Conservation (phyloP, 345 rosid species). For the Psidium friedrichsthalianum region DNA sequence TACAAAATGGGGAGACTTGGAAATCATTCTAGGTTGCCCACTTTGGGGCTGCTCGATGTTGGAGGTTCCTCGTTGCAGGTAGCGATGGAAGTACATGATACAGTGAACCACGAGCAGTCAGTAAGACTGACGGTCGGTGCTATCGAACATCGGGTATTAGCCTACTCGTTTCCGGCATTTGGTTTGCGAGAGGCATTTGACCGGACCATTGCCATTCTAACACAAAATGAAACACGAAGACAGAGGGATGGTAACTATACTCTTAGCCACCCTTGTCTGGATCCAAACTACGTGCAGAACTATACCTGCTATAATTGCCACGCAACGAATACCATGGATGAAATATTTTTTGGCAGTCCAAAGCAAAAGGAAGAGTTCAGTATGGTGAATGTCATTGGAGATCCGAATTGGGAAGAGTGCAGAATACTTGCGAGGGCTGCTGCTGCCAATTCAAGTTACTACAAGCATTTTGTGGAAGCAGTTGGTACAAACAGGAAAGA, state of each 20-base stretch:
- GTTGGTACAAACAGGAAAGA: slow-evolving; percentile 15
- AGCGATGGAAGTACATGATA: slow-evolving; percentile 25
- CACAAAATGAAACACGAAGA: not conserved
- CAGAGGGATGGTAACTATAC: slow-evolving; percentile 3
- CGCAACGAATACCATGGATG: not conserved
- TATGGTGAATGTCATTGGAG: slow-evolving; percentile 25
- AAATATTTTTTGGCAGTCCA: slow-evolving; percentile 3
- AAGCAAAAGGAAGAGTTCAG: not conserved
- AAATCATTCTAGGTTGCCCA: slow-evolving; percentile 16
- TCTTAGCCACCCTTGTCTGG: slow-evolving; percentile 47
- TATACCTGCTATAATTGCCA: slow-evolving; percentile 26
- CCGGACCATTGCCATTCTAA: slow-evolving; percentile 32
- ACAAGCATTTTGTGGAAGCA: slow-evolving; percentile 4
- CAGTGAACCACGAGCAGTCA: slow-evolving; percentile 7
- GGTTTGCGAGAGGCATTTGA: slow-evolving; percentile 55
- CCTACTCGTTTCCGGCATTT: slow-evolving; percentile 34
- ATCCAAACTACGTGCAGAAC: slow-evolving; percentile 24
- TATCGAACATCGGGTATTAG: slow-evolving; percentile 20
- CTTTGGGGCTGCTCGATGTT: slow-evolving; percentile 50
- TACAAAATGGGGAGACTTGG: slow-evolving; percentile 35
- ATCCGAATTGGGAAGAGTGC: slow-evolving; percentile 43
- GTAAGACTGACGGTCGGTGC: slow-evolving; percentile 27
- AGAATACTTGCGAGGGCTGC: slow-evolving; percentile 29
- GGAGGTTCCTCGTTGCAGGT: slow-evolving; percentile 65
- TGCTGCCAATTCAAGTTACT: slow-evolving; percentile 31